Evolutionary conservation across 805 yeast species (phyloP), one percentile per base, ranked within the genome.

Genomic region (Cephaloascus fragrans): DNA sequence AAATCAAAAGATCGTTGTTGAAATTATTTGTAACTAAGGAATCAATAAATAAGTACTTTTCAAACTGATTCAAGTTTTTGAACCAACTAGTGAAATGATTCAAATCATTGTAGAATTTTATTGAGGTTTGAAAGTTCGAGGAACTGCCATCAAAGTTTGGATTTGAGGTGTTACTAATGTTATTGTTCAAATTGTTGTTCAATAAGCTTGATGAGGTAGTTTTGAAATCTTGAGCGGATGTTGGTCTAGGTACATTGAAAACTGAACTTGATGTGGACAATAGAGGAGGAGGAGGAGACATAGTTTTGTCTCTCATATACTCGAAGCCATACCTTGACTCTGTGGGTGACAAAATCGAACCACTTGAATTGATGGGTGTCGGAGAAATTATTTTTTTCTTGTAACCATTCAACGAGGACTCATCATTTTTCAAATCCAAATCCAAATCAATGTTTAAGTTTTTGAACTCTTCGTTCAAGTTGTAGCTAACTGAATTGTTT

Each of bases 21-120:
- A 77, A 55, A n/a, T n/a, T n/a, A 41, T 62, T 61, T 36, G 67
- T 59, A 42, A 78, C 60, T 52, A 77, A 56, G 50, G 73, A 70
- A 47, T 76, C 82, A 42, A 75, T 63, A 55, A 75, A 70, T 37
- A 71, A 59, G 40, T 71, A 60, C 46, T 65, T 73, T 44, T 77
- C 80, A 35, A 64, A 66, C n/a, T 73, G 65, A 36, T 60, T 63
- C 52, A 77, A 61, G 45, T 61, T 62, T 38, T 66, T 66, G 43
- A 73, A 59, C 80, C 80, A 75, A 43, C 59, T 61, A 44, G 72
- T 64, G 45, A 72, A 60, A 44, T 66, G 67, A 39, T 67, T 60
- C 49, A 76, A 62, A 47, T 77, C 81, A 50, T 61, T 69, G 46
- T 67, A 69, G 49, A 73, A 73, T 41, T 65, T 64, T 44, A 44